phyloP scores from a whole-genome alignment of 1,284 basidiomycete genomes.

The Mycena sp. region DNA sequence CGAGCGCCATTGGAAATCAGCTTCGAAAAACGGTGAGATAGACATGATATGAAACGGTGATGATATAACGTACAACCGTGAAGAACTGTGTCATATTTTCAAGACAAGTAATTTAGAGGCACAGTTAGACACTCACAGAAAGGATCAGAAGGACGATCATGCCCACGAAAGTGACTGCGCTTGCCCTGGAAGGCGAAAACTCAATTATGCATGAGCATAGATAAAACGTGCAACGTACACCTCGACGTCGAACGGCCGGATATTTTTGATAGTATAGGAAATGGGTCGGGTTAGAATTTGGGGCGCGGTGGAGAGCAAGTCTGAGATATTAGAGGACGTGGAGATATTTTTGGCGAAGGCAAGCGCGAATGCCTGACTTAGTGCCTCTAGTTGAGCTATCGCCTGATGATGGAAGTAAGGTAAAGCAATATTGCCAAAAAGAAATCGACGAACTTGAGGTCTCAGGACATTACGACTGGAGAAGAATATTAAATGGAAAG shows the following conservation, averaged over 20 bases:
- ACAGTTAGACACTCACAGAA: slow-evolving; percentile 34
- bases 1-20: slow-evolving; percentile 41
- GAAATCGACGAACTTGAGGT: neutral
- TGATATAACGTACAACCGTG: slow-evolving; percentile 10
- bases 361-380: slow-evolving; percentile 45
- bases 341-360: slow-evolving; percentile 43
- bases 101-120: no score
- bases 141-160: slow-evolving; percentile 80
- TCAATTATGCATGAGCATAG: neutral
- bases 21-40: slow-evolving; percentile 25
- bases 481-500: no score
- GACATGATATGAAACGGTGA: neutral
- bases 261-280: slow-evolving; percentile 60
- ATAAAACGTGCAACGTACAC: slow-evolving; percentile 48
- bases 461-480: slow-evolving; percentile 1
- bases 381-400: slow-evolving; percentile 29
- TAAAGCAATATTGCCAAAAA: neutral
- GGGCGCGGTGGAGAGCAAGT: slow-evolving; percentile 67
- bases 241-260: slow-evolving; percentile 73
- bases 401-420: neutral
- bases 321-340: slow-evolving; percentile 42
- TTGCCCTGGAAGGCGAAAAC: slow-evolving; percentile 56
- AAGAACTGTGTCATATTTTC: slow-evolving; percentile 29
- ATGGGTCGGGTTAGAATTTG: slow-evolving; percentile 63
- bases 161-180: slow-evolving; percentile 74